A percentile compares a stretch with the other conserved stretches of the same genome.
phyloP scores from a whole-genome alignment of 2,329 filamentous ascomycete species.

The Hypoxylon sp. region DNA sequence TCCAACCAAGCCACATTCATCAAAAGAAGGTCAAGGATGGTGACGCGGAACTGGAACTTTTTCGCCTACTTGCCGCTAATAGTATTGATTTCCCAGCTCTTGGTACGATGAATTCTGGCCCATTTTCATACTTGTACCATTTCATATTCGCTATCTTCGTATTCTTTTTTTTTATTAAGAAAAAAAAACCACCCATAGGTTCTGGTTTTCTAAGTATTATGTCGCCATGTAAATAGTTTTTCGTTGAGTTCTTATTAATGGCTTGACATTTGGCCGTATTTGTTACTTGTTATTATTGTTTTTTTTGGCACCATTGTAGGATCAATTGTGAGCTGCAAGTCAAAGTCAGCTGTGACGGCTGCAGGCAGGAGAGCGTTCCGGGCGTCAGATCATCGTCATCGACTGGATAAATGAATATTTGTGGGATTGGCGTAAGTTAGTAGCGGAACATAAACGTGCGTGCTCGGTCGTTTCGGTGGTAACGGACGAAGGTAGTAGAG shows the following conservation, averaged over 20 bases:
- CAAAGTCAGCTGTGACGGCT: conserved; percentile 16
- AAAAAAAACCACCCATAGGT: conserved; percentile 12
- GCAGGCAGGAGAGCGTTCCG: conserved; percentile 23
- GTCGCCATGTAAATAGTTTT: conserved; percentile 24
- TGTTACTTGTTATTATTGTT: background rate
- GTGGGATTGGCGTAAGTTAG: conserved; percentile 37
- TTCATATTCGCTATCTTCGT: conserved; percentile 37
- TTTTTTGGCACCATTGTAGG: conserved; percentile 11
- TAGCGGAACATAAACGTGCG: conserved; percentile 30
- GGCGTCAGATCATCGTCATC: conserved; percentile 31
- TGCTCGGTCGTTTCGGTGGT: conserved; percentile 5
- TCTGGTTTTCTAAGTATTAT: conserved; percentile 22
- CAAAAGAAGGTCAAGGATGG: conserved; percentile 28
- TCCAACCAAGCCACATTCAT: conserved; percentile 33
- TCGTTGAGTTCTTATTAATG: background rate
- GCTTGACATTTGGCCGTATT: conserved; percentile 15
- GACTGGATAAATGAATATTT: conserved; percentile 21
- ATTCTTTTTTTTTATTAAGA: conserved; percentile 26
- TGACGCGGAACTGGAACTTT: conserved; percentile 36
- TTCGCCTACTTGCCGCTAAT: conserved; percentile 5
- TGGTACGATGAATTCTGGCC: conserved; percentile 5
- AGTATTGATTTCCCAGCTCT: conserved; percentile 14
- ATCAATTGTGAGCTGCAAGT: conserved; percentile 13
- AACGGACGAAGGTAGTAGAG: conserved; percentile 33
- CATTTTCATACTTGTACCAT: background rate